Base-by-base conservation (phyloP, 495 filamentous ascomycete species). In the Hypoxylon subgilvum region DNA sequence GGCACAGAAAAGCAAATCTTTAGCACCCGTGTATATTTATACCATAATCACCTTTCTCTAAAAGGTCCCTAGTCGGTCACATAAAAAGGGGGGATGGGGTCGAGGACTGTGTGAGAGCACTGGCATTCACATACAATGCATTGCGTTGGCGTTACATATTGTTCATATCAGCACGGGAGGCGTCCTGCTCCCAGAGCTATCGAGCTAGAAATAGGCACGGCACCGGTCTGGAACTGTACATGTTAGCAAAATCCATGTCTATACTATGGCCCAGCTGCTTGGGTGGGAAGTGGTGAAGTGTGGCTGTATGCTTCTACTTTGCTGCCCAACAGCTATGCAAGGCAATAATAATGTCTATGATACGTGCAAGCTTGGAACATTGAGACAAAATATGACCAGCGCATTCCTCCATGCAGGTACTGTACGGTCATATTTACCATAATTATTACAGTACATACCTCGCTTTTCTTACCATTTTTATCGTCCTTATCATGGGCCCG, bases 81-180 rank as follows among this genome's bases (percentile, higher is more conserved):
- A 32, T 45, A 44, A 54, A 38, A 50, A 34, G 12, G 44, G 42
- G 40, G 44, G 30, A 42, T 25, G 27, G 56, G 21, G 1, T 32
- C 21, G 16, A 34, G 52, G 35, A 19, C 13, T 52, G 41, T 48
- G 48, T 44, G 42, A 45, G 52, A 52, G 52, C 56, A 61, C 61
- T 65, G 42, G 52, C 51, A 61, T 51, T 52, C 31, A 48, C 35
- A 8, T 49, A 61, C 51, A 57, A 61, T 65, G 62, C 62, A 65
- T 65, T 52, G 62, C 36, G 55, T 25, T 41, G 62, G 62, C 62
- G 62, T 65, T 65, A 56, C 31, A 28, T 30, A 52, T 61, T 19
- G 49, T 57, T 14, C 22, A 41, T 42, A 46, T 52, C 41, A 56
- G 41, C 47, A 39, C 28, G 45, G 28, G 56, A 27, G 39, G 46